phyloP scores from a whole-genome alignment of 768 basidiomycete genomes.

The Termitomyces sp. region DNA sequence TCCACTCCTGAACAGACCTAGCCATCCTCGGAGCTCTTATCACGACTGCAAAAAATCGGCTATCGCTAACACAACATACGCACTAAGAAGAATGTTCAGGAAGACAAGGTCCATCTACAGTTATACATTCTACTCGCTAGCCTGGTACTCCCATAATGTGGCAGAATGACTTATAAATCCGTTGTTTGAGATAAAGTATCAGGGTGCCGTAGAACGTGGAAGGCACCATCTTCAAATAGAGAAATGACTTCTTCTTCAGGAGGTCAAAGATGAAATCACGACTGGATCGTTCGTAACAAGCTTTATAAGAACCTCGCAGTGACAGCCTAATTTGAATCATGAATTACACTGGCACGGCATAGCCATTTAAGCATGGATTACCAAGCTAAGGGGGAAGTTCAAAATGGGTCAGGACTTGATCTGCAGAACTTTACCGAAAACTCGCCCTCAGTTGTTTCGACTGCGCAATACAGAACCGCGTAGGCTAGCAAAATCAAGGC shows the following conservation, averaged over 20 bases:
- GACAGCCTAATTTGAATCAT: background rate
- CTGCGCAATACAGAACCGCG: background rate
- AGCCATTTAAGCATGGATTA: constrained; percentile 2
- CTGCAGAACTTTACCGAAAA: too few species aligned
- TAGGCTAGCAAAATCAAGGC: background rate
- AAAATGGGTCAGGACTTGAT: too few species aligned
- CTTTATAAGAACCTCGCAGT: background rate
- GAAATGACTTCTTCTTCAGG: background rate
- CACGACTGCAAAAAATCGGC: background rate
- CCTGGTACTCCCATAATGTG: background rate
- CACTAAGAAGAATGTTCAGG: background rate
- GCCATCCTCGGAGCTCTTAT: background rate
- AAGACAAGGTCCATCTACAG: background rate
- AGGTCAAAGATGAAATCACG: background rate
- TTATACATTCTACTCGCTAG: background rate
- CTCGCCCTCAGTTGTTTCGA: background rate
- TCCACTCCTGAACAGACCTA: background rate
- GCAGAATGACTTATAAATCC: background rate
- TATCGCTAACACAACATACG: too few species aligned
- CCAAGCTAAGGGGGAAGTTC: too few species aligned
- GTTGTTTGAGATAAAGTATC: background rate
- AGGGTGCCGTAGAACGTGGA: background rate
- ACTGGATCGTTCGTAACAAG: background rate
- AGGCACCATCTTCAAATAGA: background rate
- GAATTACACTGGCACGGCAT: background rate